A percentile compares a stretch with the other conserved stretches of the same genome.
Conservation (phyloP, 2,329 filamentous ascomycete species). For the Diaporthe australafricana region DNA sequence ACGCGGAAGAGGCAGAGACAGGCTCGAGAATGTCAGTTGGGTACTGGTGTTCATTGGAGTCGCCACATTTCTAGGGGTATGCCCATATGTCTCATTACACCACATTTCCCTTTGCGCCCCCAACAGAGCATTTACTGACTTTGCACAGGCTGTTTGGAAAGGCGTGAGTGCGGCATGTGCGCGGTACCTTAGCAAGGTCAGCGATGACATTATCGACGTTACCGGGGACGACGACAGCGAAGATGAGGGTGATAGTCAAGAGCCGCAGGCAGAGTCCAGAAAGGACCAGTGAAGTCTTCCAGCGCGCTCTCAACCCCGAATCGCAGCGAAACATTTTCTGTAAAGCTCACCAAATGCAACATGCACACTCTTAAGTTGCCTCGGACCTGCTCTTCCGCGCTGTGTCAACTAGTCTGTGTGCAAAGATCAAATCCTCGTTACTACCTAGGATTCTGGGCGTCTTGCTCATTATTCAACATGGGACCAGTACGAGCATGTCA, state of each 20-base stretch:
- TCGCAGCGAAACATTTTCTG: background rate
- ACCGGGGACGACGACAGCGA: conserved; percentile 69
- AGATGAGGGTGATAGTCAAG: conserved; percentile 51
- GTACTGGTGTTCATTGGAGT: conserved; percentile 84
- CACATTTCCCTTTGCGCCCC: conserved; percentile 33
- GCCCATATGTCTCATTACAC: conserved; percentile 47
- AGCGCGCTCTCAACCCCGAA: conserved; percentile 1
- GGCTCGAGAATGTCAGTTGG: conserved; percentile 83
- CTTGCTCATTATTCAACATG: conserved; percentile 54
- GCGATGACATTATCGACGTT: conserved; percentile 87
- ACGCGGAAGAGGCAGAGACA: conserved; percentile 77
- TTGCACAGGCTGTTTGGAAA: conserved; percentile 79
- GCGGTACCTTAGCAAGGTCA: conserved; percentile 78
- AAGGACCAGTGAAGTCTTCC: conserved; percentile 40
- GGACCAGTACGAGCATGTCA: conserved; percentile 51
- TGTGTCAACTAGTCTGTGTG: conserved; percentile 97
- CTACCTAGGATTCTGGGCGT: conserved; percentile 60
- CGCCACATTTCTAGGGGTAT: conserved; percentile 80
- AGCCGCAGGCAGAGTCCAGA: conserved; percentile 43
- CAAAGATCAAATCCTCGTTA: conserved; percentile 74
- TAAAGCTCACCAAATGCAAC: background rate
- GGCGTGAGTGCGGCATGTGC: conserved; percentile 80
- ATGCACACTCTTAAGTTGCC: conserved; percentile 98
- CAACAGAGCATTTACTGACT: conserved; percentile 38
- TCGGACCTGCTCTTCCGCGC: conserved; percentile 79